Base-by-base conservation (phyloP, 495 filamentous ascomycete genomes). In the Schizothecium vesticola region DNA sequence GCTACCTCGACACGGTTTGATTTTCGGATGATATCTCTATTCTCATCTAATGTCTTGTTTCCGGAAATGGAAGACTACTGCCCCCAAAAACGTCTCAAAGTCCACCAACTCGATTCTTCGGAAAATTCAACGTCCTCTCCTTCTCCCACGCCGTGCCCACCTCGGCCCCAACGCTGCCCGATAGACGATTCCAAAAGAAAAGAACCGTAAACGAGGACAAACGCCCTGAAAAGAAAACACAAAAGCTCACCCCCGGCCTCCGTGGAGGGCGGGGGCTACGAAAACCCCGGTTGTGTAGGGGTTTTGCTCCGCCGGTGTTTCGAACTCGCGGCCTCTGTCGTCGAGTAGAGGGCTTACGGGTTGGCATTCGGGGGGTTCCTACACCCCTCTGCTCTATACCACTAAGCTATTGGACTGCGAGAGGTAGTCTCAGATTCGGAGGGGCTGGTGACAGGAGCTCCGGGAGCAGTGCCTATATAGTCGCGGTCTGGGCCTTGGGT, bases 111-210 rank as follows among this genome's bases (percentile, higher is more conserved):
- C 61, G 13, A 87, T 78, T 11, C 59, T 72, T 72, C 72, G 79
- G 61, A n/a, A 64, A 61, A 75, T 87, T 88, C 72, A 81, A 75
- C 64, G 83, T 85, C 67, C 65, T 70, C 10, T 79, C 74, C 75
- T 79, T 71, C 63, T 84, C 82, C 88, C 88, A 91, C 22, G 81
- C 77, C 0, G 88, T 85, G 2, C 88, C 88, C 12, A 73, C 75
- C 3, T 86, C 85, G 57, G 80, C 76, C 0, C 82, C 87, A 82
- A n/a, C n/a, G n/a, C n/a, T n/a, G n/a, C n/a, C n/a, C n/a, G n/a
- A n/a, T n/a, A n/a, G n/a, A n/a, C n/a, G 28, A 29, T 1, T 29
- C 28, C 28, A 13, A 36, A 33, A 13, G 12, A 3, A 36, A 13
- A 3, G 1, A 36, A 36, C 31, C 9, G 0, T 9, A 36, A 13